Base-by-base conservation (phyloP, 768 basidiomycete genomes). In the Lenzites betulinus region DNA sequence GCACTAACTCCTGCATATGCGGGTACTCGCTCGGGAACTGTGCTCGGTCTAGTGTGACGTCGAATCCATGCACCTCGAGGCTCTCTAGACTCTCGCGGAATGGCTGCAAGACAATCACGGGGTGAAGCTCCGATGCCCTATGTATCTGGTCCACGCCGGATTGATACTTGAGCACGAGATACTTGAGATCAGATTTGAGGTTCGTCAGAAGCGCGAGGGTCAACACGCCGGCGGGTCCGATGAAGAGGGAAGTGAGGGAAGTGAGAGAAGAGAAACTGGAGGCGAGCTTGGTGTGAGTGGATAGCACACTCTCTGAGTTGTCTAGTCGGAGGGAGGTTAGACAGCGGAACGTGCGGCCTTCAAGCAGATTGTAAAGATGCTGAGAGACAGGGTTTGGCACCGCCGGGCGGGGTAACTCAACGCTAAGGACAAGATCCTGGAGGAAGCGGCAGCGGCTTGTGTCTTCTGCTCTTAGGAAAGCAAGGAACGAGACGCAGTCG, bases 71-170 rank as follows among this genome's bases (percentile, higher is more conserved):
- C 7, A 54, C 33, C 13, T 44, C 53, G 20, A 54, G 36, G 3
- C 42, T 54, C 43, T 54, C 53, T 6, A 54, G 53, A 3, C 18
- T 44, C 42, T 33, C 18, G 9, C 43, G 42, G 42, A 54, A 54
- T 20, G 18, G n/a, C 20, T 44, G 18, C n/a, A 54, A 30, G 6
- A 26, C 30, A 4, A 44, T 22, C 30, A 54, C n/a, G 7, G 53
- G 53, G 22, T 54, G 53, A n/a, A 33, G 35, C 3, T 23, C 51
- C 22, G 12, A 2, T 9, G 35, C 13, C 8, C 20, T 25, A 7
- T 20, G 23, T 11, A 11, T 20, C n/a, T 54, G 53, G 42, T 54
- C 53, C 1, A 54, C 22, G 30, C 42, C 43, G 5, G 3, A 20
- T 16, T 44, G 18, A 42, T 54, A 54, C 13, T 33, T 46, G n/a